Evolutionary conservation across 352 stramenopile genomes (phyloP).

Genomic region (Globisporangium yorkense): DNA sequence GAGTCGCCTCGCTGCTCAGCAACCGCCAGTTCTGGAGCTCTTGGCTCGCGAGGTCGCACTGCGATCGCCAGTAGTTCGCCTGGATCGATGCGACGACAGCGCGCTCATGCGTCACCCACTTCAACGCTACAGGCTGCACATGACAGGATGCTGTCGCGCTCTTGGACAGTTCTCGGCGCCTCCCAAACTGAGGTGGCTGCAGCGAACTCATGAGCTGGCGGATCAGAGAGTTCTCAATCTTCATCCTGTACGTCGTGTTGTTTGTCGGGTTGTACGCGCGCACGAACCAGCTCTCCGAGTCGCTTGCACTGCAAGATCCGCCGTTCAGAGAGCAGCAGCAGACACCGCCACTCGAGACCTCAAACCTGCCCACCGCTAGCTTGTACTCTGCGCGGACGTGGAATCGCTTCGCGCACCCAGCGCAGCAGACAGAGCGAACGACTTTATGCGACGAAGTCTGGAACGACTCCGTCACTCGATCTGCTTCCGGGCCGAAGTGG

Average conservation of each 20-base stretch:
- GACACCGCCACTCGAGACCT: slow-evolving; percentile 22
- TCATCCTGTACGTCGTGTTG: slow-evolving; percentile 46
- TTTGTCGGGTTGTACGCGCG: slow-evolving; percentile 57
- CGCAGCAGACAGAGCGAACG: slow-evolving; percentile 25
- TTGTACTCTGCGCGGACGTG: slow-evolving; percentile 30
- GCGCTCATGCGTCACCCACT: slow-evolving; percentile 13
- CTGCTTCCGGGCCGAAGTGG: slow-evolving; percentile 5
- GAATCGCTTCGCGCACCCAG: slow-evolving; percentile 43
- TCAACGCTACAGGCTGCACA: slow-evolving; percentile 16
- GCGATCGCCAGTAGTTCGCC: slow-evolving; percentile 20
- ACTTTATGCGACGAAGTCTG: not conserved
- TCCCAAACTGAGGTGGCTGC: not conserved
- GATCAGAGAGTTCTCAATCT: slow-evolving; percentile 38
- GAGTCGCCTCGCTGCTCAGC: slow-evolving; percentile 29
- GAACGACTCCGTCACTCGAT: not conserved
- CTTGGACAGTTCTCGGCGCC: no score
- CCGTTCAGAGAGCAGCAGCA: slow-evolving; percentile 44
- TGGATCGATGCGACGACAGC: slow-evolving; percentile 13
- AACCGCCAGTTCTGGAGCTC: slow-evolving; percentile 34
- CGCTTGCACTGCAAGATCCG: slow-evolving; percentile 4
- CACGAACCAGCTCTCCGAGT: slow-evolving; percentile 41
- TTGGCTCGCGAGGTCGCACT: slow-evolving; percentile 13
- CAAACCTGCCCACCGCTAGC: slow-evolving; percentile 17
- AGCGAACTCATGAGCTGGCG: slow-evolving; percentile 30
- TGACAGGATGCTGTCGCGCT: not conserved